Conservation (phyloP, 148 eudicot species). For the Cornus controversa region DNA sequence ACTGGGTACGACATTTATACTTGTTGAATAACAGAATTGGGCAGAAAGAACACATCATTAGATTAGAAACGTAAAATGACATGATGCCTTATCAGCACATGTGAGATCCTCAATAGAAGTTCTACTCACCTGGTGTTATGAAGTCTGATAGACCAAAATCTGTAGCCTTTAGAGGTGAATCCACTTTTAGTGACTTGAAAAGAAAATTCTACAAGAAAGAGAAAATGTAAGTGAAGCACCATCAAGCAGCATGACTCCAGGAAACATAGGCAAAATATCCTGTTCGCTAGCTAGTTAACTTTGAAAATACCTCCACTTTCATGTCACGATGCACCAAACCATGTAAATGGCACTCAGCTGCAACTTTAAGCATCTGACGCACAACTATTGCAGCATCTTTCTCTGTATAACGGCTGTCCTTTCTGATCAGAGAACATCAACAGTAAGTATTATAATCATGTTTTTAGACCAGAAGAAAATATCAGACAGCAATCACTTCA, state of each 20-base stretch:
- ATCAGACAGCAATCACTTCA: not conserved
- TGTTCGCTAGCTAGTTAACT: not conserved
- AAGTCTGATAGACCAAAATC: slow-evolving; percentile 98
- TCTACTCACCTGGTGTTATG: slow-evolving; percentile 76
- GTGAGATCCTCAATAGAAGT: not conserved
- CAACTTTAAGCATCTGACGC: slow-evolving; percentile 96
- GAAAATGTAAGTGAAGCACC: slow-evolving; percentile 8
- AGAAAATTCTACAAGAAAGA: slow-evolving; percentile 71
- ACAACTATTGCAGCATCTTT: slow-evolving; percentile 92
- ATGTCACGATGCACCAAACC: slow-evolving; percentile 98
- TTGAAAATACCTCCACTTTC: slow-evolving; percentile 85
- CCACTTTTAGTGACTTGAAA: slow-evolving; percentile 72
- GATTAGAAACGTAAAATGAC: not conserved
- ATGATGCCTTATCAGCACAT: not conserved
- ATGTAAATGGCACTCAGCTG: slow-evolving; percentile 96
- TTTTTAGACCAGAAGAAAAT: slow-evolving; percentile 4
- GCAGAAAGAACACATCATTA: not conserved
- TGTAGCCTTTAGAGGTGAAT: slow-evolving; percentile 84
- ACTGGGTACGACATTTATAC: no score
- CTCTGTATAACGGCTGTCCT: slow-evolving; percentile 91
- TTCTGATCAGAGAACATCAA: slow-evolving; percentile 45
- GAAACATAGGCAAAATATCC: slow-evolving; percentile 7
- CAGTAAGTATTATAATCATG: slow-evolving; percentile 12
- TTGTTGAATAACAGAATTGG: no score
- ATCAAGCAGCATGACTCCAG: slow-evolving; percentile 2